Evolutionary conservation across 148 eudicot species (phyloP).

Genomic region (Limonium bicolor): DNA sequence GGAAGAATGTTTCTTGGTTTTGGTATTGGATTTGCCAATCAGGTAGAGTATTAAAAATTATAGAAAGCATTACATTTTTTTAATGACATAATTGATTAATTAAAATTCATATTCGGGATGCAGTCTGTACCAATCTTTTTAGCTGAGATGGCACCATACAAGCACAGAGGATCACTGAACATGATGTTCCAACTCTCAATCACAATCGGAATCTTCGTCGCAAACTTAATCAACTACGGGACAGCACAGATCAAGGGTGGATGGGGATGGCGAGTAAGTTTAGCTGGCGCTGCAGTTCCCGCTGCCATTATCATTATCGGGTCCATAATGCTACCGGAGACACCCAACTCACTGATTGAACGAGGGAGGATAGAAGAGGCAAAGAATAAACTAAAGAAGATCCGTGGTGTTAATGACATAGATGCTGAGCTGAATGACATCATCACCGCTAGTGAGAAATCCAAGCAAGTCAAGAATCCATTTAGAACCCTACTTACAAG

Average conservation of each 20-base stretch:
- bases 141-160: conserved; percentile 37
- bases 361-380: conserved; percentile 24
- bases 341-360: conserved; percentile 28
- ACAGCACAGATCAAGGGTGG: conserved; percentile 13
- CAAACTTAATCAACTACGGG: conserved; percentile 22
- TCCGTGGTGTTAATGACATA: conserved; percentile 14
- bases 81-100: background rate
- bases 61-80: background rate
- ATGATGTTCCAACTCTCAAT: conserved; percentile 33
- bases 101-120: background rate
- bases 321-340: conserved; percentile 22
- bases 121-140: conserved; percentile 30
- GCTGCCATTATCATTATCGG: conserved; percentile 29
- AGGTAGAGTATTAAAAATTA: conserved; percentile 15
- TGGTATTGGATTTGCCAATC: conserved; percentile 53
- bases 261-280: conserved; percentile 41
- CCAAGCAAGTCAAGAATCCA: conserved; percentile 13
- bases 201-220: conserved; percentile 19
- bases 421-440: conserved; percentile 23
- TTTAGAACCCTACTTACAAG: conserved; percentile 18
- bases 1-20: conserved; percentile 48
- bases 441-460: conserved; percentile 12
- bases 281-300: conserved; percentile 27
- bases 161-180: conserved; percentile 35
- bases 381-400: conserved; percentile 13